Evolutionary conservation across 2,329 filamentous ascomycete genomes (phyloP).

Genomic region (Beauveria varroae): DNA sequence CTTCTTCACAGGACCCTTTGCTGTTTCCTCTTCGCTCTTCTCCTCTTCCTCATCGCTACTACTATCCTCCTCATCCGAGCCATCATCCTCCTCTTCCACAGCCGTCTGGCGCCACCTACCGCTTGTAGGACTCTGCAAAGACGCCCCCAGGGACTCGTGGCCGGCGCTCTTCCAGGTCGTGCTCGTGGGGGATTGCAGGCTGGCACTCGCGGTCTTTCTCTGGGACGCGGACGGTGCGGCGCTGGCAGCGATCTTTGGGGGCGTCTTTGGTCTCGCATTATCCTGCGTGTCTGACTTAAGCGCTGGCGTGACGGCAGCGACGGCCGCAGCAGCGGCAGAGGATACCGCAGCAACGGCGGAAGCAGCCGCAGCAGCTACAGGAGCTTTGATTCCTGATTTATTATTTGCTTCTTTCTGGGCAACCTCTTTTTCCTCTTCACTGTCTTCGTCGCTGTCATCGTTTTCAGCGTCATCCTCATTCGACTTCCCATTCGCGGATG

Average conservation of each 20-base stretch:
- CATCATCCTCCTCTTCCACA: neutral
- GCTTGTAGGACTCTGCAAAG: conserved; percentile 13
- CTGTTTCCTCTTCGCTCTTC: conserved; percentile 16
- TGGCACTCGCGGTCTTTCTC: neutral
- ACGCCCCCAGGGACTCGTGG: conserved; percentile 14
- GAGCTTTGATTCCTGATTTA: neutral
- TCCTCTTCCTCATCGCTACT: conserved; percentile 16
- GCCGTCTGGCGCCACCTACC: conserved; percentile 1
- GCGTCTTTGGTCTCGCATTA: neutral
- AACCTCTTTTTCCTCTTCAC: neutral
- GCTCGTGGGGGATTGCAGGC: conserved; percentile 36
- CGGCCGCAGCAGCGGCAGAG: neutral
- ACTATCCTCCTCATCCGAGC: conserved; percentile 5
- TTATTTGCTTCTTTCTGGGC: conserved; percentile 4
- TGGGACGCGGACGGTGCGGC: neutral
- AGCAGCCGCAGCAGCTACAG: neutral
- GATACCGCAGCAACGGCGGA: neutral
- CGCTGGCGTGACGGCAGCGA: neutral
- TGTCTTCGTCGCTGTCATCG: conserved; percentile 1
- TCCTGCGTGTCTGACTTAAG: neutral
- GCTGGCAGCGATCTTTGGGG: neutral
- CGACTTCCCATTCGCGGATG: neutral
- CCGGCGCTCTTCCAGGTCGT: conserved; percentile 28
- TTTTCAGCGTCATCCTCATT: neutral
- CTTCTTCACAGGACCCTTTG: conserved; percentile 21